Evolutionary conservation across 257 asterid genomes (phyloP).

Genomic region (Solanum bulbocastanum): DNA sequence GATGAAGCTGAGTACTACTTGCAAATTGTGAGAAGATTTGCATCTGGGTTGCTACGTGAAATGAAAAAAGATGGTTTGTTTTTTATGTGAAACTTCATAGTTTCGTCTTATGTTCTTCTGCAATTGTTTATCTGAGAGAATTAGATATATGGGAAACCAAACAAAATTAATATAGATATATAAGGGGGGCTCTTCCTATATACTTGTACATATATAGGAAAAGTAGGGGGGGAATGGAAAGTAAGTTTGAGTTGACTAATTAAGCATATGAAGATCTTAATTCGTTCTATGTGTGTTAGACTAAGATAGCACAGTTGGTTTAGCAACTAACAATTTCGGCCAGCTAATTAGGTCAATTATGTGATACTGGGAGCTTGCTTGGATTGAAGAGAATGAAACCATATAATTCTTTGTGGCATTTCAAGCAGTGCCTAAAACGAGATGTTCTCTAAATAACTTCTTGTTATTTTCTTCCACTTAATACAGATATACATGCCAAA

Average conservation of each 20-base stretch:
- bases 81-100: background rate
- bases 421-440: background rate
- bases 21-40: conserved; percentile 59
- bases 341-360: background rate
- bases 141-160: background rate
- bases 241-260: background rate
- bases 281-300: background rate
- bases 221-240: background rate
- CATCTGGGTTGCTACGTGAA: conserved; percentile 78
- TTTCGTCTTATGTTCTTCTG: background rate
- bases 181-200: background rate
- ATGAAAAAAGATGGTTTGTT: conserved; percentile 82
- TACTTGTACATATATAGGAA: background rate
- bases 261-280: background rate
- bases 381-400: background rate
- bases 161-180: background rate
- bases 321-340: background rate
- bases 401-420: background rate
- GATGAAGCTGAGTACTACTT: conserved; percentile 66
- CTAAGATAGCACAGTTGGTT: background rate
- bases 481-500: background rate
- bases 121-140: background rate
- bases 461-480: background rate
- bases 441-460: background rate
- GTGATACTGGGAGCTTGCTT: background rate